These are phyloP conservation scores for Penicillium egyptiacum DNA, from an alignment of 495 filamentous ascomycete genomes.

Conservation along the genomic window DNA sequence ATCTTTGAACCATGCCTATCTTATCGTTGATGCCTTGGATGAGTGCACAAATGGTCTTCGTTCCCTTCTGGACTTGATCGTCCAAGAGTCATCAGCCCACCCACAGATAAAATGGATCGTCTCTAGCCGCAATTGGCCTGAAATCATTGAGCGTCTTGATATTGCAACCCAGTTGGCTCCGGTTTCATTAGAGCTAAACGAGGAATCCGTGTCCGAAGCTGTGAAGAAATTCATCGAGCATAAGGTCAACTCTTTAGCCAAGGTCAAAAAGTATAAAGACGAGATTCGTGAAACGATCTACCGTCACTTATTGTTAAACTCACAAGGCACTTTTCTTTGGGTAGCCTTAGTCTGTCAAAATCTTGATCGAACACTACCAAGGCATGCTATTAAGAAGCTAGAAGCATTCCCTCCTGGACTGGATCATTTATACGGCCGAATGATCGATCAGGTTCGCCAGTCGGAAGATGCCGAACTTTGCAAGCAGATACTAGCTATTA, in stretches of 20 bases:
- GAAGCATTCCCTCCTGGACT: constrained; percentile 19
- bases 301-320: constrained; percentile 20
- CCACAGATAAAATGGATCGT: too few species aligned
- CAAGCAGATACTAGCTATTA: constrained; percentile 19
- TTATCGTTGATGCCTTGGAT: constrained; percentile 11
- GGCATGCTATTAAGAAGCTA: constrained; percentile 7
- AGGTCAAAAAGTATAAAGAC: not conserved
- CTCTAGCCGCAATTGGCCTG: too few species aligned
- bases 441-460: constrained; percentile 12
- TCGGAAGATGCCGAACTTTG: constrained; percentile 10
- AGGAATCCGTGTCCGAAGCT: constrained; percentile 16
- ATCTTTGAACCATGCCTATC: constrained; percentile 16
- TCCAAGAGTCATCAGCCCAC: too few species aligned
- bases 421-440: constrained; percentile 15
- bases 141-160: not conserved
- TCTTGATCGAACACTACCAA: not conserved
- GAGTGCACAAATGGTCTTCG: too few species aligned
- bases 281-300: constrained; percentile 12
- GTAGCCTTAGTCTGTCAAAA: constrained; percentile 32
- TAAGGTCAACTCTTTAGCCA: constrained; percentile 29
- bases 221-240: constrained; percentile 34
- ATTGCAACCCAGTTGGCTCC: not conserved
- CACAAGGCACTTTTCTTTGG: constrained; percentile 38
- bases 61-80: too few species aligned
- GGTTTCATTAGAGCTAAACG: constrained; percentile 30